Evolutionary conservation across 371 early-diverging fungal genomes (phyloP).

Genomic region (Dinochytrium kinnereticum): DNA sequence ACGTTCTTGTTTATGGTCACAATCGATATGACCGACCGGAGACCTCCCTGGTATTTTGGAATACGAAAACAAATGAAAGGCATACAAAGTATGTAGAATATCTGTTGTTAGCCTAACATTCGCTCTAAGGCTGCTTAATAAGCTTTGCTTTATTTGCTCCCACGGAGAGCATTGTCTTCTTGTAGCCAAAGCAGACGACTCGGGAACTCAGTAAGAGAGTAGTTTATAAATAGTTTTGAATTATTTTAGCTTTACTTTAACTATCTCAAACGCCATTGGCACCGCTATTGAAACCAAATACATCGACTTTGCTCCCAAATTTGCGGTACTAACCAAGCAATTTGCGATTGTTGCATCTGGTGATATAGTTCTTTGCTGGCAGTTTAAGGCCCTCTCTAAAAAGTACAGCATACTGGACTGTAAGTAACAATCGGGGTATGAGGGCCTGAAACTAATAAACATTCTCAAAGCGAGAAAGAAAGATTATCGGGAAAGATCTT

Average conservation of each 20-base stretch:
- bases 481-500: slow-evolving; percentile 44
- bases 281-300: slow-evolving; percentile 50
- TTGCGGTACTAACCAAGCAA: slow-evolving; percentile 39
- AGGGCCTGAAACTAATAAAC: neutral
- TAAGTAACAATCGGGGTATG: slow-evolving; percentile 25
- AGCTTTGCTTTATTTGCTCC: slow-evolving; percentile 44
- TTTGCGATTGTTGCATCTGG: slow-evolving; percentile 46
- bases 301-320: slow-evolving; percentile 52
- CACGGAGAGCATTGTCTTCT: slow-evolving; percentile 49
- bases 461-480: neutral
- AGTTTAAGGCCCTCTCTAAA: slow-evolving; percentile 37
- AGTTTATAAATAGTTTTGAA: neutral
- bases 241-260: slow-evolving; percentile 41
- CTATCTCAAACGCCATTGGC: slow-evolving; percentile 54
- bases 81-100: slow-evolving; percentile 40
- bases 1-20: slow-evolving; percentile 53
- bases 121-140: slow-evolving; percentile 34
- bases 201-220: slow-evolving; percentile 28
- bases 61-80: slow-evolving; percentile 52
- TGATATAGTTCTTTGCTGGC: slow-evolving; percentile 51
- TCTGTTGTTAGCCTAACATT: neutral
- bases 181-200: slow-evolving; percentile 45
- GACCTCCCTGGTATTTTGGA: slow-evolving; percentile 54
- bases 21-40: slow-evolving; percentile 45
- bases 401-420: slow-evolving; percentile 48